These are phyloP conservation scores for Nigrospora oryzae DNA, from an alignment of 2,329 filamentous ascomycete genomes.

Conservation along the genomic window DNA sequence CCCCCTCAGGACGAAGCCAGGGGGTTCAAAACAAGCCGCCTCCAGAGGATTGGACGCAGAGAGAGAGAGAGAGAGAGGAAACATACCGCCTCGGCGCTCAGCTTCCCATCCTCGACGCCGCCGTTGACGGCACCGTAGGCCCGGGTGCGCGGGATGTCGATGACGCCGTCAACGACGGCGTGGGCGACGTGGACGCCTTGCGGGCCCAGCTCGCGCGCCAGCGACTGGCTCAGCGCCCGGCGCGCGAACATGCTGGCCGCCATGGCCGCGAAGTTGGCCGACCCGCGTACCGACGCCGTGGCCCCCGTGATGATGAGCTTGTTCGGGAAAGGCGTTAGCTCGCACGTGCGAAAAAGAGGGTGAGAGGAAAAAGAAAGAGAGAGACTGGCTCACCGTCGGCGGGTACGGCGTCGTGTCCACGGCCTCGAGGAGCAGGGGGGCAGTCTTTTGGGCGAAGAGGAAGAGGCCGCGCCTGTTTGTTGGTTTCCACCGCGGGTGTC, in stretches of 20 bases:
- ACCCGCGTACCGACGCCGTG: slow-evolving; percentile 62
- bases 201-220: slow-evolving; percentile 67
- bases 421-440: slow-evolving; percentile 57
- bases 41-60: no score
- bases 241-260: slow-evolving; percentile 63
- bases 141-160: slow-evolving; percentile 62
- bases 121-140: slow-evolving; percentile 24
- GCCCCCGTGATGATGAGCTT: slow-evolving; percentile 65
- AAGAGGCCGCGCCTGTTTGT: slow-evolving; percentile 50
- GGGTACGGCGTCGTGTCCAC: slow-evolving; percentile 43
- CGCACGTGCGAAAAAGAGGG: no score
- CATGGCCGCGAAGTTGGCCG: slow-evolving; percentile 55
- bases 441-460: slow-evolving; percentile 55
- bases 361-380: no score
- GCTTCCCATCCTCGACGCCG: slow-evolving; percentile 40
- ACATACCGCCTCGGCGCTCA: slow-evolving; percentile 58
- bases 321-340: no score
- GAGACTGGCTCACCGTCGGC: slow-evolving; percentile 24
- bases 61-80: no score
- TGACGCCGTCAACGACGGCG: slow-evolving; percentile 66
- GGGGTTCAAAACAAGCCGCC: no score
- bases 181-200: slow-evolving; percentile 68
- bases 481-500: not conserved
- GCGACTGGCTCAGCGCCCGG: slow-evolving; percentile 56
- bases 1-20: no score